Evolutionary conservation across 331 rosid species (phyloP).

Genomic region (Malus hybrid): DNA sequence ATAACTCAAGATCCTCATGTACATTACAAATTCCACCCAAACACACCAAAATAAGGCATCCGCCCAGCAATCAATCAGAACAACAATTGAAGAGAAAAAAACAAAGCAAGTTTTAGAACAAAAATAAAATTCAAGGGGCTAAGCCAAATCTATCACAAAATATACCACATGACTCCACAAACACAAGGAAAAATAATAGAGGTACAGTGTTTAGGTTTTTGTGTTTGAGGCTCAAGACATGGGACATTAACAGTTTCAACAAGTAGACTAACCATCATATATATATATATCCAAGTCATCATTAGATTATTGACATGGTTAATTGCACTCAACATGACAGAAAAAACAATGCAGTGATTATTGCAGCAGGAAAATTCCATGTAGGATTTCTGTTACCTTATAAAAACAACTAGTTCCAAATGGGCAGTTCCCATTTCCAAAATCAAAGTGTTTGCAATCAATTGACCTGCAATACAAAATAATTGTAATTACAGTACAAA

Average conservation of each 20-base stretch:
- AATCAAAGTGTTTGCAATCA: constrained; percentile 95
- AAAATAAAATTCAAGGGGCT: neutral
- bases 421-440: constrained; percentile 96
- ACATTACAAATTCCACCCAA: neutral
- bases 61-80: neutral
- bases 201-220: neutral
- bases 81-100: neutral
- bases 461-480: constrained; percentile 58
- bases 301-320: neutral
- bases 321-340: neutral
- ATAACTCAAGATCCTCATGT: neutral
- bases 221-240: neutral
- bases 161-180: neutral
- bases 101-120: neutral
- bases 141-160: neutral
- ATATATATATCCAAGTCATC: neutral
- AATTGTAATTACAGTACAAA: neutral
- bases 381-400: constrained; percentile 46
- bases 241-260: neutral
- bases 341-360: neutral
- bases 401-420: constrained; percentile 94
- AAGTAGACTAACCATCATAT: neutral
- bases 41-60: neutral
- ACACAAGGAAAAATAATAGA: neutral
- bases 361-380: neutral